These are phyloP conservation scores for Actinomucor elegans DNA, from an alignment of 371 early-diverging fungal species.

Conservation along the genomic window DNA sequence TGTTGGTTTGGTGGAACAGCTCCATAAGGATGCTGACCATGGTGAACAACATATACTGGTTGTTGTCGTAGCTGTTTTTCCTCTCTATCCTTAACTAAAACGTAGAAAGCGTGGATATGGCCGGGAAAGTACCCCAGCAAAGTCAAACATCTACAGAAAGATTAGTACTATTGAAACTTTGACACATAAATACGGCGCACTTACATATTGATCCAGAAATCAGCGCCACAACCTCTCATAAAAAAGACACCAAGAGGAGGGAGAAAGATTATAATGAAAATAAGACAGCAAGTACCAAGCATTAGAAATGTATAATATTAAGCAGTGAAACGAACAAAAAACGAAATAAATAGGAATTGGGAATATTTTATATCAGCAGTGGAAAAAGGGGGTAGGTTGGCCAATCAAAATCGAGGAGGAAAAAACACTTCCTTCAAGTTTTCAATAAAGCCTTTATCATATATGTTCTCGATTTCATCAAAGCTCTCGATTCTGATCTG, in stretches of 20 bases:
- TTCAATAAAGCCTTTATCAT: slow-evolving; percentile 57
- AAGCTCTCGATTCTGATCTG: slow-evolving; percentile 36
- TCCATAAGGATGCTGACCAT: slow-evolving; percentile 2
- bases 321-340: background rate
- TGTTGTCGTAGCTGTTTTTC: slow-evolving; percentile 1
- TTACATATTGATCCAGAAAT: slow-evolving; percentile 54
- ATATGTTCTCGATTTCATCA: slow-evolving; percentile 64
- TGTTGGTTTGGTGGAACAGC: slow-evolving; percentile 1
- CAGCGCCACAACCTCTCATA: slow-evolving; percentile 43
- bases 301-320: slow-evolving; percentile 11
- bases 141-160: slow-evolving; percentile 29
- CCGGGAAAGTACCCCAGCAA: slow-evolving; percentile 42
- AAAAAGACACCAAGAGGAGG: slow-evolving; percentile 50
- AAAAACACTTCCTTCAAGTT: slow-evolving; percentile 49
- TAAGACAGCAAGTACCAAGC: slow-evolving; percentile 47
- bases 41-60: background rate
- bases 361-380: background rate
- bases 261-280: slow-evolving; percentile 41
- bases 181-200: slow-evolving; percentile 1
- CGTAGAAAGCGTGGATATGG: slow-evolving; percentile 47
- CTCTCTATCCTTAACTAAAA: slow-evolving; percentile 42
- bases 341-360: background rate
- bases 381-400: too few species aligned
- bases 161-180: too few species aligned
- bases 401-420: slow-evolving; percentile 20